Evolutionary conservation across 106 monocot species (phyloP), one percentile per base, ranked within the genome.

Genomic region (Dactylorhiza incarnata): DNA sequence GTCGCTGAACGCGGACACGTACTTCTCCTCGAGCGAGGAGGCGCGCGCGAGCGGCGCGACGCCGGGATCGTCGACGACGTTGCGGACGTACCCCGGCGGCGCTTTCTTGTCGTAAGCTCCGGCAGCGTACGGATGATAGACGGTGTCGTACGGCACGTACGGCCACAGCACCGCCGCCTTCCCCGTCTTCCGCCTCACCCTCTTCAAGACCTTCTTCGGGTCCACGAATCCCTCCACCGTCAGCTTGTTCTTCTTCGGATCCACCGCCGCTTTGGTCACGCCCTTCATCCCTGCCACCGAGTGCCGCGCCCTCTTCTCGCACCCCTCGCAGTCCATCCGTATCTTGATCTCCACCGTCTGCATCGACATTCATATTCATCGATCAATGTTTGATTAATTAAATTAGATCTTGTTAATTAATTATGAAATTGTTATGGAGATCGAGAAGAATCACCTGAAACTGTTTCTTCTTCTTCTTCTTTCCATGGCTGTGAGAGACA

Each of bases 81-180:
- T 61, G 25, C 74, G 74, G 9, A 80, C 80, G 54, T 74, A 73
- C 2, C 80, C 80, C 11, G 74, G 80, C 19, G 80, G 80, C 53
- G 80, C 80, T 66, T 74, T 80, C 74, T 80, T 80, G 52, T 80
- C 80, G 53, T 80, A 80, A 4, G 74, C 74, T 1, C 73, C 74
- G 29, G 74, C 73, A 9, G 47, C n/a, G 50, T 74, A 80, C 15
- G 80, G 74, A 12, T 80, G 74, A 47, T 16, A 67, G 17, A 74
- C 52, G 25, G 68, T 3, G 12, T 68, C 37, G 51, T 80, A 66
- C 17, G 62, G 62, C 14, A 74, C 67, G 48, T 80, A 80, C 15
- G 80, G 80, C 74, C 80, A 80, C 11, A 74, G 14, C 74, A 65
- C 80, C 14, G 74, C 80, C 44, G 20, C 48, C 74, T 80, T 80